Conservation (phyloP, 1,284 basidiomycete genomes). For the Puccinia coronata region DNA sequence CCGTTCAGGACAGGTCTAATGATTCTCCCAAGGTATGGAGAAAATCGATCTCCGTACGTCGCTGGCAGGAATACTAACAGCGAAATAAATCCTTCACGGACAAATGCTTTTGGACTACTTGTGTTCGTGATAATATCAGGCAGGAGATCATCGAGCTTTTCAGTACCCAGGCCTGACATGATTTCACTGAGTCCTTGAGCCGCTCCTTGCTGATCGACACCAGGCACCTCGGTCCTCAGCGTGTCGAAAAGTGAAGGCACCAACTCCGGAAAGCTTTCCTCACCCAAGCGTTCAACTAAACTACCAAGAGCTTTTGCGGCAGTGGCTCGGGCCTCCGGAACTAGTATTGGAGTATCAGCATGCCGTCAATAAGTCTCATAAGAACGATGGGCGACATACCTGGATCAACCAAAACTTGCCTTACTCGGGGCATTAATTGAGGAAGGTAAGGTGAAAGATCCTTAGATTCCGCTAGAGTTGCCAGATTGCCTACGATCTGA, state of each 20-base stretch:
- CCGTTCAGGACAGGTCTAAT: constrained; percentile 90
- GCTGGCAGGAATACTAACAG: constrained; percentile 93
- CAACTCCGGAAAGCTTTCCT: constrained; percentile 91
- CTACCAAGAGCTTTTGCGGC: constrained; percentile 97
- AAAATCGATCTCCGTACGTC: constrained; percentile 93
- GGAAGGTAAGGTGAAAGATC: constrained; percentile 95
- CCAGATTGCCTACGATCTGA: constrained; percentile 92
- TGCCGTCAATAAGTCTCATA: constrained; percentile 60
- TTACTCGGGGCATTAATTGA: constrained; percentile 84
- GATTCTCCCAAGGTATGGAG: constrained; percentile 91
- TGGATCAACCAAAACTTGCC: constrained; percentile 74
- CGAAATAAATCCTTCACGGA: constrained; percentile 98
- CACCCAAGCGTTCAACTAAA: constrained; percentile 92
- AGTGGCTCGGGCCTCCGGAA: constrained; percentile 94
- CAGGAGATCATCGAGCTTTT: constrained; percentile 87
- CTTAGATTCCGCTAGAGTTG: constrained; percentile 80
- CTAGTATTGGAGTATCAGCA: constrained; percentile 57
- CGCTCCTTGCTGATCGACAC: constrained; percentile 91
- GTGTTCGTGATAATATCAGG: constrained; percentile 93
- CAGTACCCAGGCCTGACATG: constrained; percentile 92
- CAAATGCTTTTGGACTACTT: constrained; percentile 82
- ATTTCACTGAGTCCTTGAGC: constrained; percentile 98
- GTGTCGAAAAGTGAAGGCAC: constrained; percentile 86
- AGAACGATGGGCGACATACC: constrained; percentile 16
- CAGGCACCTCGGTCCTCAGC: constrained; percentile 88